Percentiles rank a stretch among this genome's conserved stretches.
Conservation (phyloP, 1,284 basidiomycete genomes). For the Sphagnurus paluster region DNA sequence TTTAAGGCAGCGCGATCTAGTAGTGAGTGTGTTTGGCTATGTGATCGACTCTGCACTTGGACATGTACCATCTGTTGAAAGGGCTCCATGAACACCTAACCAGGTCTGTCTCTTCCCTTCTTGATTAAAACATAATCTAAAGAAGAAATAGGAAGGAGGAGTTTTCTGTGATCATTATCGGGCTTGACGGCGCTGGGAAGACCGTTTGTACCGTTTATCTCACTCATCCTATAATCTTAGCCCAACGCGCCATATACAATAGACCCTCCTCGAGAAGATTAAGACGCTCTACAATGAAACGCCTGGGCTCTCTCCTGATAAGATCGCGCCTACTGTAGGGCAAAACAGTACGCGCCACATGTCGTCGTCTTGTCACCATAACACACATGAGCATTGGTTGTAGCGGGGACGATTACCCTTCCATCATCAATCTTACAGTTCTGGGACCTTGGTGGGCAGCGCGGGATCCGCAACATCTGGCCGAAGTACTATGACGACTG, state of each 20-base stretch:
- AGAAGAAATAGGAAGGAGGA: slow-evolving; percentile 74
- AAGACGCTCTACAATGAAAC: slow-evolving; percentile 88
- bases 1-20: not conserved
- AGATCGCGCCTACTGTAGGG: slow-evolving; percentile 92
- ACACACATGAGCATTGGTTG: not conserved
- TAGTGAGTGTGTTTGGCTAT: not conserved
- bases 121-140: not conserved
- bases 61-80: slow-evolving; percentile 89
- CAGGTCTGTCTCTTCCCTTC: slow-evolving; percentile 48
- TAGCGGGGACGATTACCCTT: slow-evolving; percentile 89
- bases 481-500: slow-evolving; percentile 92
- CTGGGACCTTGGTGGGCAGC: slow-evolving; percentile 92
- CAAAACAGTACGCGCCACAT: slow-evolving; percentile 78
- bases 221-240: not conserved
- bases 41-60: slow-evolving; percentile 7
- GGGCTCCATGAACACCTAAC: slow-evolving; percentile 89
- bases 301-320: slow-evolving; percentile 82
- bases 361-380: not conserved
- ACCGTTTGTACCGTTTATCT: slow-evolving; percentile 54
- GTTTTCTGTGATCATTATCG: slow-evolving; percentile 91
- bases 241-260: slow-evolving; percentile 4
- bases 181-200: slow-evolving; percentile 88
- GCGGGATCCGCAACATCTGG: slow-evolving; percentile 92
- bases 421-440: slow-evolving; percentile 92
- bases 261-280: slow-evolving; percentile 91